Evolutionary conservation across 495 filamentous ascomycete species (phyloP).

Genomic region (Penicillium macrosclerotiorum): DNA sequence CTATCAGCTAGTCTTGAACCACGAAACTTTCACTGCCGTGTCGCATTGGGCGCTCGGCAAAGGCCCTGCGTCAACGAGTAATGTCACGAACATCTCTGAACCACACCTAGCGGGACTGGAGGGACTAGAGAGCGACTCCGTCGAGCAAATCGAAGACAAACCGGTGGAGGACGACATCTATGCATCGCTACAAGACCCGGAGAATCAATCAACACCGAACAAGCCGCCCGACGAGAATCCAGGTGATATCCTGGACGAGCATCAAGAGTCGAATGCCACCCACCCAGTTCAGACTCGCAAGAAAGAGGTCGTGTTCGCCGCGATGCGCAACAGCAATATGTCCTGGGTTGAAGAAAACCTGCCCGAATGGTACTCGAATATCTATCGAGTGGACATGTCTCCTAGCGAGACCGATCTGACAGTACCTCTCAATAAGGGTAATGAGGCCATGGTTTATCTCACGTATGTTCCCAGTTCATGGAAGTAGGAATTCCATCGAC

Average conservation of each 20-base stretch:
- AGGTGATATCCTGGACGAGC: not conserved
- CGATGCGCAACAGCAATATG: slow-evolving; percentile 24
- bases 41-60: not conserved
- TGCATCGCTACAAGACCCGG: no score
- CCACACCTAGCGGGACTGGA: no score
- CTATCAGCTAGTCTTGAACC: slow-evolving; percentile 24
- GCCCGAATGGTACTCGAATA: slow-evolving; percentile 37
- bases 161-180: no score
- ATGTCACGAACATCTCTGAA: no score
- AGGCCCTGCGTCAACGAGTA: not conserved
- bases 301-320: slow-evolving; percentile 29
- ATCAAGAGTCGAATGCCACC: not conserved
- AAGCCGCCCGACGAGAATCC: not conserved
- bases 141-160: no score
- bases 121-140: no score
- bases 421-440: slow-evolving; percentile 56
- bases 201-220: no score
- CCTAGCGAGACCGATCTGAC: slow-evolving; percentile 29
- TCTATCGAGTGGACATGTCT: slow-evolving; percentile 51
- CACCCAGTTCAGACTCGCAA: not conserved
- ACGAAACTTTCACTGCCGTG: slow-evolving; percentile 4
- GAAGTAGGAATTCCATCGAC: no score
- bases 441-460: slow-evolving; percentile 63
- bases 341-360: slow-evolving; percentile 30
- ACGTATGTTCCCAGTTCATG: slow-evolving; percentile 35